Base-by-base conservation (phyloP, 2,329 filamentous ascomycete genomes). In the Pseudocercospora vitis region DNA sequence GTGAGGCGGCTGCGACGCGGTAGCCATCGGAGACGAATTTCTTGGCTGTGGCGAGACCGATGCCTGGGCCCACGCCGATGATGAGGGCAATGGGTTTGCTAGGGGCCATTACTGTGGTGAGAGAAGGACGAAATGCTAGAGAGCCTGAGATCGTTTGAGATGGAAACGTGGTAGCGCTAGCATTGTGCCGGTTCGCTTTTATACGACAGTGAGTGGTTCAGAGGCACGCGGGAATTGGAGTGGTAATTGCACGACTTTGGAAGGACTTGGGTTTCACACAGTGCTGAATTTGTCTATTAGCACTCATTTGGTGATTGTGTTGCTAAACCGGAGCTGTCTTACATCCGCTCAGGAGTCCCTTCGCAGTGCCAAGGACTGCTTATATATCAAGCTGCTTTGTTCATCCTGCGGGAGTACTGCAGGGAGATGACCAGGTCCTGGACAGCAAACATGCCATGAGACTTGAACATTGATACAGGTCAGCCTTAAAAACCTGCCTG, bases 61-160 rank as follows among this genome's bases (percentile, higher is more conserved):
- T 63, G 50, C 73, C 76, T 44, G 73, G 54, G 2, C 76, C 76
- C 7, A 73, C 67, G 29, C 76, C 76, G 37, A 78, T 69, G 56
- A 78, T 73, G 50, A 77, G 68, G 37, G 69, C 60, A 56, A 71
- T 56, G 52, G 64, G 64, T 32, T 44, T 5, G 35, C 26, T 29
- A 29, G 26, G 11, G 6, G 26, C 11, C 11, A 29, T 11, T 29
- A 29, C 11, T 29, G 26, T 29, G 6, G 6, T 6, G 26, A 29
- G 26, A 29, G 26, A 29, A 29, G 11, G 11, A 11, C 26, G 6
- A 29, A n/a, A n/a, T n/a, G n/a, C n/a, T n/a, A n/a, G n/a, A n/a
- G n/a, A n/a, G n/a, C n/a, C n/a, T n/a, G n/a, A n/a, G n/a, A n/a
- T n/a, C n/a, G n/a, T n/a, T n/a, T n/a, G n/a, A n/a, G n/a, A n/a